Conservation (phyloP, 2,329 filamentous ascomycete genomes). For the Microthyrium microscopicum region DNA sequence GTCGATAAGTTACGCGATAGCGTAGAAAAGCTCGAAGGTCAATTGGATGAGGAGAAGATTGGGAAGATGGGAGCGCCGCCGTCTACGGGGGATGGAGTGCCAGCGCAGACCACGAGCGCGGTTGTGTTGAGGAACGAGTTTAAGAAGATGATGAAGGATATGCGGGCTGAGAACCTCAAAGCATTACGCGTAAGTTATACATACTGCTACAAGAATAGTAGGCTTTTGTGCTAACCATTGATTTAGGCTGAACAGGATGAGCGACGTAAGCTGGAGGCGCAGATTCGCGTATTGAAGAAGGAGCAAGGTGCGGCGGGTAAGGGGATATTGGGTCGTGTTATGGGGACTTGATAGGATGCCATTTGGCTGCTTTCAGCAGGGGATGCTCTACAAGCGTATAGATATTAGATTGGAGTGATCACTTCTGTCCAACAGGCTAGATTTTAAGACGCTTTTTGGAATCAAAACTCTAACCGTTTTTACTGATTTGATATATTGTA, state of each 20-base stretch:
- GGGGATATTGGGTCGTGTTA: no score
- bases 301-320: conserved; percentile 18
- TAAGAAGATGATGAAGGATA: conserved; percentile 67
- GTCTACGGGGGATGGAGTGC: conserved; percentile 16
- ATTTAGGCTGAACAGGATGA: conserved; percentile 54
- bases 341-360: no score
- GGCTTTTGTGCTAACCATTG: conserved; percentile 12
- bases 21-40: conserved; percentile 44
- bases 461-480: no score
- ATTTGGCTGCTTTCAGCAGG: no score
- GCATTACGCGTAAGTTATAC: conserved; percentile 40
- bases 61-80: conserved; percentile 40
- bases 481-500: no score
- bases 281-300: conserved; percentile 38
- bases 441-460: no score
- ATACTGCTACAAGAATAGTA: conserved; percentile 5
- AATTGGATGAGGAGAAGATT: conserved; percentile 51
- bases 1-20: conserved; percentile 49
- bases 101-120: conserved; percentile 43
- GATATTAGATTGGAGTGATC: no score
- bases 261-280: conserved; percentile 46
- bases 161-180: conserved; percentile 47
- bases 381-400: no score
- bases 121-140: conserved; percentile 58
- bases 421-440: no score